Percentiles rank a stretch among this genome's conserved stretches.
Conservation (phyloP, 2,329 filamentous ascomycete genomes). For the Phaeophleospora eucalypticola region DNA sequence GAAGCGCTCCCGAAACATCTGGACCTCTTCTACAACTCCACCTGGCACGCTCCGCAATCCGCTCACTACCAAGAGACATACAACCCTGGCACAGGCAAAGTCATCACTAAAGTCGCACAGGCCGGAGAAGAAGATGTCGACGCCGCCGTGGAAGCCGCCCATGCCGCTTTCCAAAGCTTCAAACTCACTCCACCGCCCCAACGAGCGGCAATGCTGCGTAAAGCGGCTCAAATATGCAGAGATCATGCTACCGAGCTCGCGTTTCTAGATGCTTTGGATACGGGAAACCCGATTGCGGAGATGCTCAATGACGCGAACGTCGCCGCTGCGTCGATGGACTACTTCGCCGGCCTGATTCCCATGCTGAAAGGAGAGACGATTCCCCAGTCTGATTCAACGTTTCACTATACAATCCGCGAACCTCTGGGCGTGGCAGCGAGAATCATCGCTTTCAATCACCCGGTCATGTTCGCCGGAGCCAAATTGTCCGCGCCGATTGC, state of each 20-base stretch:
- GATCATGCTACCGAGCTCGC: slow-evolving; percentile 17
- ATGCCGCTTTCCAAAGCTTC: slow-evolving; percentile 21
- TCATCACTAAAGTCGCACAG: slow-evolving; percentile 22
- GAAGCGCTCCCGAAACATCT: slow-evolving; percentile 20
- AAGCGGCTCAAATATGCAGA: slow-evolving; percentile 28
- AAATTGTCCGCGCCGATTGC: slow-evolving; percentile 35
- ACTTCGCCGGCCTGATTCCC: slow-evolving; percentile 27
- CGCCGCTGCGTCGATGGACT: slow-evolving; percentile 21
- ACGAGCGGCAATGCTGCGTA: slow-evolving; percentile 43
- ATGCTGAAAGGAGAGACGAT: slow-evolving; percentile 28
- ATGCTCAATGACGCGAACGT: slow-evolving; percentile 25
- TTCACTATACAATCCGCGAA: slow-evolving; percentile 38
- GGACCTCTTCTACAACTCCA: slow-evolving; percentile 24
- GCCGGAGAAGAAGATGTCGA: slow-evolving; percentile 21
- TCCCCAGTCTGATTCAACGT: slow-evolving; percentile 16
- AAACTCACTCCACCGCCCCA: slow-evolving; percentile 12
- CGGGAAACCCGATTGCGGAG: slow-evolving; percentile 25
- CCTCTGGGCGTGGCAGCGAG: slow-evolving; percentile 57
- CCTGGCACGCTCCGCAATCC: slow-evolving; percentile 20
- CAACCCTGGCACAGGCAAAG: slow-evolving; percentile 25
- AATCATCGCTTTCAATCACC: slow-evolving; percentile 58
- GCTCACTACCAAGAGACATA: slow-evolving; percentile 22
- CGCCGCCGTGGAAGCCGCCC: slow-evolving; percentile 24
- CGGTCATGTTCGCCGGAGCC: slow-evolving; percentile 55
- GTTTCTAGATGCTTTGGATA: slow-evolving; percentile 20